phyloP scores from a whole-genome alignment of 345 rosid species.

The Trapa bicornis region DNA sequence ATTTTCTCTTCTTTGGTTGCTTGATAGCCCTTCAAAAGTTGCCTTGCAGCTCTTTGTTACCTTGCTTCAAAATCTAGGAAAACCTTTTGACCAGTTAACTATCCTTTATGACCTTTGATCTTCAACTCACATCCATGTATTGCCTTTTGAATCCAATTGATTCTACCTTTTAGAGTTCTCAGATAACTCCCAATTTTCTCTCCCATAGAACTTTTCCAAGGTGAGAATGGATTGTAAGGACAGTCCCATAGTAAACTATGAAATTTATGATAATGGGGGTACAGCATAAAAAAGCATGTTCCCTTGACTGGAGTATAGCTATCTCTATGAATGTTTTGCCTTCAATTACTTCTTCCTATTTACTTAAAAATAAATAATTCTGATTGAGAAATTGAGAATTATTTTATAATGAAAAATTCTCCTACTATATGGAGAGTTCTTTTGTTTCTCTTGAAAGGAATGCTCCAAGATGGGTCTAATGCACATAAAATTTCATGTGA shows the following conservation, averaged over 20 bases:
- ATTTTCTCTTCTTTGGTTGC: neutral
- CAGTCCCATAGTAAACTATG: neutral
- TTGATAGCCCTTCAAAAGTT: slow-evolving; percentile 1
- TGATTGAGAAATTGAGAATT: neutral
- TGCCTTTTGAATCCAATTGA: neutral
- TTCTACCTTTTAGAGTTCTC: neutral
- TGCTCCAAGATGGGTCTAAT: neutral
- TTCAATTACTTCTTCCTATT: neutral
- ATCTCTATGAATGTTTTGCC: neutral
- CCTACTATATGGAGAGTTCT: neutral
- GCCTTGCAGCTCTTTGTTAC: slow-evolving; percentile 1
- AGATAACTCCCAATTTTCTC: neutral
- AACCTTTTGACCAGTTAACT: slow-evolving; percentile 7
- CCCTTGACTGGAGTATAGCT: neutral
- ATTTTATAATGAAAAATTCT: neutral
- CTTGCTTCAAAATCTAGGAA: slow-evolving; percentile 1
- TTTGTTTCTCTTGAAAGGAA: neutral
- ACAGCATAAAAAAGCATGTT: neutral
- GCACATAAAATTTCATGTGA: neutral
- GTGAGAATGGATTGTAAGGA: neutral
- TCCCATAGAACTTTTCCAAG: neutral
- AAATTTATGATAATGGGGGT: neutral
- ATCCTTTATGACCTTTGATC: neutral
- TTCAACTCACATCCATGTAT: neutral
- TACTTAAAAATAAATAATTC: neutral